These are phyloP conservation scores for Fusarium equiseti DNA, from an alignment of 2,329 filamentous ascomycete species.

Conservation along the genomic window DNA sequence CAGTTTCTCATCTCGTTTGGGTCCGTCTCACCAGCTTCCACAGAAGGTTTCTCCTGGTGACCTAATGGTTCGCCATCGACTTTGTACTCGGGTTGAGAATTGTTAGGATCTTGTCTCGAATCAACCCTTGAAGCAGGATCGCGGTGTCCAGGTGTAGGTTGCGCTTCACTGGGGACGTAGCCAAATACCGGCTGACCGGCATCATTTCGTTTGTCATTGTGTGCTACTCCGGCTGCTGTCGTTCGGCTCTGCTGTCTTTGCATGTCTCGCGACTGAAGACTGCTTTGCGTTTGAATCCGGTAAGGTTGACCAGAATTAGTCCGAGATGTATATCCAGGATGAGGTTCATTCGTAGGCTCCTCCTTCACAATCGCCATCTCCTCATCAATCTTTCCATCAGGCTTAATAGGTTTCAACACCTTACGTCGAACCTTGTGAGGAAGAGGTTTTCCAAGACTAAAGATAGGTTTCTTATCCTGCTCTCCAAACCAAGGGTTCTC, in stretches of 20 bases:
- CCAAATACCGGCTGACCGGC: slow-evolving; percentile 28
- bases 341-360: not conserved
- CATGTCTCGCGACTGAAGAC: not conserved
- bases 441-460: slow-evolving; percentile 38
- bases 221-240: slow-evolving; percentile 14
- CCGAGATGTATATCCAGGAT: not conserved
- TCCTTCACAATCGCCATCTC: slow-evolving; percentile 17
- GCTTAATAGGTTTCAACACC: not conserved
- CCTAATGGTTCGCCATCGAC: slow-evolving; percentile 38
- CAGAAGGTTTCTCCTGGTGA: slow-evolving; percentile 19
- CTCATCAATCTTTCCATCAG: slow-evolving; percentile 20
- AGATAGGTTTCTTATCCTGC: slow-evolving; percentile 30
- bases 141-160: not conserved
- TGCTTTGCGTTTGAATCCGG: slow-evolving; percentile 4
- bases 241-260: slow-evolving; percentile 18
- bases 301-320: slow-evolving; percentile 9
- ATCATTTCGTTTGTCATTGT: slow-evolving; percentile 23
- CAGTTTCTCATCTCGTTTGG: slow-evolving; percentile 40
- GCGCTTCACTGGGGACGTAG: slow-evolving; percentile 1
- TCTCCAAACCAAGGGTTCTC: slow-evolving; percentile 41
- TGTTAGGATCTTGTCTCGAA: not conserved
- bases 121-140: not conserved
- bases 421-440: slow-evolving; percentile 35
- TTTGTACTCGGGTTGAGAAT: slow-evolving; percentile 19
- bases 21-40: slow-evolving; percentile 25